Evolutionary conservation across 2,329 filamentous ascomycete genomes (phyloP), one percentile per base, ranked within the genome.

Genomic region (Xylariaceae sp.): DNA sequence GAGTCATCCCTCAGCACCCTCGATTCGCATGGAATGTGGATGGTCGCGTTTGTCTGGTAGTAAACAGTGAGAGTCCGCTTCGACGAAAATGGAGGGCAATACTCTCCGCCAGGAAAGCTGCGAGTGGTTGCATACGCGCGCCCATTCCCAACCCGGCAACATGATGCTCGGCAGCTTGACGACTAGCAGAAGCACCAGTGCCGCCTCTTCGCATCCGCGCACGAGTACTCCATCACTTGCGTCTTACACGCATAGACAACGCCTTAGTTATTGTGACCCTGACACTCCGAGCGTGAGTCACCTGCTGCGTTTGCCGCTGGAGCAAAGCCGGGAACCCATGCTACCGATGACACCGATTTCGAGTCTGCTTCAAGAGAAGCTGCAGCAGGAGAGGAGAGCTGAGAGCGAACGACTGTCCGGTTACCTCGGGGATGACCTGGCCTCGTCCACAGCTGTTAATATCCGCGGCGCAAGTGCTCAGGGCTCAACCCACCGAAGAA

Each of bases 321-420:
- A 78, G 59, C 69, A 74, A 15, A 74, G 73, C 45, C 71, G 73
- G 35, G 79, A 82, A 17, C 71, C 74, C 2, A 74, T 75, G 13
- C 76, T 74, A 49, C 69, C 71, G 30, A 63, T 71, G 2, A 68
- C 69, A 1, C 73, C 75, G 0, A 71, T 79, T 11, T 85, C 82
- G 0, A 77, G 73, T 13, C 80, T 83, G 54, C 73, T 85, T 2
- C 82, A 83, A 51, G 82, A 84, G 66, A 80, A 76, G 61, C 71
- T 85, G n/a, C 77, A 79, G 52, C 78, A 73, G 34, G 79, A 82
- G 64, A 77, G 82, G 39, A 77, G 72, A 56, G 74, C 76, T 0
- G 82, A 84, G 64, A 75, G 74, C 53, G 79, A 81, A 47, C 76
- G 77, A 51, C 66, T 73, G 15, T 71, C 75, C 2, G 73, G 74